Evolutionary conservation across 805 yeast species (phyloP), one percentile per base, ranked within the genome.

Genomic region (Peterozyma toletana): DNA sequence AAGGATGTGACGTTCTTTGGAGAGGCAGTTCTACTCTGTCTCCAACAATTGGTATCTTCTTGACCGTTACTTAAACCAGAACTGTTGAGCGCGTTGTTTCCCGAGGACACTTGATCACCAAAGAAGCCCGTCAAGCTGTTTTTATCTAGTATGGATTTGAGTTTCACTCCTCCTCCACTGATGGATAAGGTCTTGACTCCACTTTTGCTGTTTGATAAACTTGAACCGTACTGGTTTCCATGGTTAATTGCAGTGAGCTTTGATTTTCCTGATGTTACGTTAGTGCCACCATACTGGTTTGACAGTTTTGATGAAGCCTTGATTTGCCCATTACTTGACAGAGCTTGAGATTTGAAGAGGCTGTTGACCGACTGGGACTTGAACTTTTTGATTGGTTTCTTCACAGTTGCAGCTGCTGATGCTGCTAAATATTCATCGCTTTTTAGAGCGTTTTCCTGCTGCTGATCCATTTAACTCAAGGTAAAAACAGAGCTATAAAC

Each of bases 341-440:
- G 14, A 31, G 34, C 34, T 5, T 14, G 13, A 31, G 34, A 13
- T 35, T 52, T 54, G 53, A 58, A 58, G 2, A 57, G 46, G 37
- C 43, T 50, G 36, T 55, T 56, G 18, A 52, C 59, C 13, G 61
- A 55, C 40, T 56, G 60, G 13, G 62, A 53, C 41, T 54, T 55
- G 51, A 56, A 52, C 39, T 51, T 55, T 31, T 53, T 52, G 37
- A 43, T 46, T 4, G 52, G 33, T 37, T 33, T 41, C 39, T 39
- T 35, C 5, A 33, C 27, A 39, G 34, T 41, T n/a, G 41, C 43
- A 18, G 18, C 27, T n/a, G 29, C 15, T 21, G 18, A 16, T 21
- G 27, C 27, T 21, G 27, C 27, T 7, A 21, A 21, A 21, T 21
- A 21, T 21, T 5, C 27, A 21, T 21, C 27, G 27, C 27, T 21